Base-by-base conservation (phyloP, 1,284 basidiomycete genomes). In the Puccinia brachypodii region DNA sequence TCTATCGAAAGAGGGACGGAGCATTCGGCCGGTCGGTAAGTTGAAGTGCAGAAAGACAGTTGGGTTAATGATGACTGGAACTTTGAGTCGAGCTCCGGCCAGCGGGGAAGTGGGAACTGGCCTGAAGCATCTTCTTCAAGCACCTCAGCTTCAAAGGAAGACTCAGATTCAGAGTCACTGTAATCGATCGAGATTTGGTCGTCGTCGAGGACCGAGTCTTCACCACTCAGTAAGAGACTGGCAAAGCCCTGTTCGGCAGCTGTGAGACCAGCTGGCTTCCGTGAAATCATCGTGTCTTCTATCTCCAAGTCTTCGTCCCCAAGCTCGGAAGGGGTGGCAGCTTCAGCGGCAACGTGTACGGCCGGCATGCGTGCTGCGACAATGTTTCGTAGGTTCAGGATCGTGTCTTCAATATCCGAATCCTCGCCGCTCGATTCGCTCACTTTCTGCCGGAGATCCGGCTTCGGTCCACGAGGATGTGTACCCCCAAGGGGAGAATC, bases 81-180 rank as follows among this genome's bases (percentile, higher is more conserved):
- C 38, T 56, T 76, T 8, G 74, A 76, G 40, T 44, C 74, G 22
- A 76, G 56, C 33, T 40, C 64, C 9, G 74, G 74, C 74, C 74
- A 76, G 38, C 62, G 62, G 25, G 74, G 74, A 25, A 76, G 56
- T 25, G 56, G 58, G 33, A 76, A 76, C 3, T 53, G 47, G 19
- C 56, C 16, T 13, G 71, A 36, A 36, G 28, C 8, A 7, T 76
- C 58, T 19, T 75, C 72, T 19, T 38, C 50, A 13, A 16, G n/a
- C 1, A 56, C 72, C 13, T 58, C 53, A 3, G 74, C 56, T n/a
- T 66, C 74, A 40, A 76, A 76, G 28, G 74, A 76, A 4, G 74
- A 76, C 47, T 73, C 71, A 36, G 71, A 56, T 11, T 19, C 44
- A 9, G 50, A 53, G 25, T 73, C 71, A 42, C 71, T 73, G 22